These are phyloP conservation scores for Annulohypoxylon moriforme DNA, from an alignment of 495 filamentous ascomycete species.

Conservation along the genomic window DNA sequence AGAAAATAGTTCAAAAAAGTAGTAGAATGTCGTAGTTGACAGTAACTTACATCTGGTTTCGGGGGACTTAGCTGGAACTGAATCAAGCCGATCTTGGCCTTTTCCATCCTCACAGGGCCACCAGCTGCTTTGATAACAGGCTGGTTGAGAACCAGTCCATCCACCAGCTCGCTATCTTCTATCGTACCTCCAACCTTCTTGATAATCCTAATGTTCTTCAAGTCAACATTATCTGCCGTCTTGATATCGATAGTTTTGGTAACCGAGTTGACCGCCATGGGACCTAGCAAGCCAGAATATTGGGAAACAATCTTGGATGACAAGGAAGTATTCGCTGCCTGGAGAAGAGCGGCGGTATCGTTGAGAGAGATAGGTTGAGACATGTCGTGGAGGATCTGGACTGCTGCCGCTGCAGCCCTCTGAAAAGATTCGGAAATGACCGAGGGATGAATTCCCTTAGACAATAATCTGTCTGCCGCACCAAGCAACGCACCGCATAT, in stretches of 20 bases:
- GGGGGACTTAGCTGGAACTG: slow-evolving; percentile 98
- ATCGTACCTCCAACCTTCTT: slow-evolving; percentile 99
- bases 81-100: slow-evolving; percentile 95
- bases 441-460: slow-evolving; percentile 95
- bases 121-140: slow-evolving; percentile 92
- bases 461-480: slow-evolving; percentile 88
- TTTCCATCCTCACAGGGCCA: slow-evolving; percentile 93
- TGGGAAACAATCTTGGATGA: slow-evolving; percentile 99
- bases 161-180: slow-evolving; percentile 97
- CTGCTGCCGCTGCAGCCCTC: slow-evolving; percentile 86
- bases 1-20: slow-evolving; percentile 37
- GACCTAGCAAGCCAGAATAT: slow-evolving; percentile 89
- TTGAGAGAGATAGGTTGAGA: slow-evolving; percentile 90
- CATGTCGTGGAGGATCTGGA: slow-evolving; percentile 93
- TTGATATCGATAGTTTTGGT: slow-evolving; percentile 93
- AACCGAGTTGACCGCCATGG: slow-evolving; percentile 97
- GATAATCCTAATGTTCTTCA: slow-evolving; percentile 94
- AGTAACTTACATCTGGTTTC: slow-evolving; percentile 85
- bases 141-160: slow-evolving; percentile 93
- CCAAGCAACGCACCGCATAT: slow-evolving; percentile 94
- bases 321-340: slow-evolving; percentile 95
- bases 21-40: neutral
- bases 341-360: slow-evolving; percentile 89
- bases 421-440: slow-evolving; percentile 98
- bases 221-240: slow-evolving; percentile 94